Conservation (phyloP, 2,329 filamentous ascomycete genomes). For the Ciborinia camelliae region DNA sequence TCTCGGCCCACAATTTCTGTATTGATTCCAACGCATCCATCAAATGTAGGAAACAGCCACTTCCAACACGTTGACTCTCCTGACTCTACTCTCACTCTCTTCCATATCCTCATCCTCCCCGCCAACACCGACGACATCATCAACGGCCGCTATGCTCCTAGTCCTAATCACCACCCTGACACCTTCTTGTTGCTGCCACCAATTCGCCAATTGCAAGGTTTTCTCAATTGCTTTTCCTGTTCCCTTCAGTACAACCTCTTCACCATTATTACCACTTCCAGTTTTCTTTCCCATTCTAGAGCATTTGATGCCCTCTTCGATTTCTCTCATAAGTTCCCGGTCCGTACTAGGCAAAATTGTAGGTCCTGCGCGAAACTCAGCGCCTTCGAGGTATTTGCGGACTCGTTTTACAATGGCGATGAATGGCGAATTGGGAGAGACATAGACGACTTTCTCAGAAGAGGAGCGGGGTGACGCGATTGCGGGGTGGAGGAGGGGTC, state of each 20-base stretch:
- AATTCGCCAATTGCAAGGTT: conserved; percentile 31
- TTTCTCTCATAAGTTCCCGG: conserved; percentile 21
- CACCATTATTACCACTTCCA: conserved; percentile 7
- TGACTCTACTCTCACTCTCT: conserved; percentile 29
- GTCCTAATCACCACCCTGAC: conserved; percentile 34
- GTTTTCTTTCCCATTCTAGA: conserved; percentile 22
- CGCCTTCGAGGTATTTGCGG: conserved; percentile 29
- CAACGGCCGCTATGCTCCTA: conserved; percentile 36
- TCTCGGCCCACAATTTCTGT: neutral
- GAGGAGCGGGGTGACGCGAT: conserved; percentile 29
- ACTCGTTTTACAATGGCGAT: conserved; percentile 36
- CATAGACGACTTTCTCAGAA: conserved; percentile 34
- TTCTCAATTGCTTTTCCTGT: conserved; percentile 38
- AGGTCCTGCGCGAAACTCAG: conserved; percentile 31
- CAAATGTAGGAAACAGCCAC: conserved; percentile 28
- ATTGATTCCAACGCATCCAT: neutral
- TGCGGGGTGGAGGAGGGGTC: conserved; percentile 37
- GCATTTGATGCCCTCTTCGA: conserved; percentile 25
- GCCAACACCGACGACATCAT: conserved; percentile 34
- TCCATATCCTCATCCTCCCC: conserved; percentile 23
- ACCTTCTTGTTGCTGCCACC: conserved; percentile 31
- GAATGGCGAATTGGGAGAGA: conserved; percentile 34
- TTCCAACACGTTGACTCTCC: conserved; percentile 35
- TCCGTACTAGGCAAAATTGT: conserved; percentile 19
- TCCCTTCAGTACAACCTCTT: conserved; percentile 36